Base-by-base conservation (phyloP, 768 basidiomycete genomes). In the Phaeotremella skinneri region DNA sequence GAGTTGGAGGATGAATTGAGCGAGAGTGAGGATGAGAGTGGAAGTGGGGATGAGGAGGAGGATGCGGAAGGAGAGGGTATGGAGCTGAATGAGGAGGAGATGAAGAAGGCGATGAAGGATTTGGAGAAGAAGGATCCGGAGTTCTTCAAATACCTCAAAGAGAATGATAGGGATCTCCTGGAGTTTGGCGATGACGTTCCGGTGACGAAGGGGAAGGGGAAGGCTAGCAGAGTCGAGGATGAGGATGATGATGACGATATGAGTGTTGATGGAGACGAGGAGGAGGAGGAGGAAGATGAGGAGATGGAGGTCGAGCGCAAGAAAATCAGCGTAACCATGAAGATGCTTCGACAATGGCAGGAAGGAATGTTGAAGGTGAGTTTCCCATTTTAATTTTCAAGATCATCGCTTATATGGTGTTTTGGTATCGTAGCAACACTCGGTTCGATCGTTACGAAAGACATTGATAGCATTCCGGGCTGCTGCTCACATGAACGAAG, bases 101-200 rank as follows among this genome's bases (percentile, higher is more conserved):
- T 97, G 80, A 79, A 91, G 59, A 77, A 85, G 45, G 89, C 94
- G 55, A 83, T 99, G 14, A 86, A 89, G 37, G 86, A 89, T 72
- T 83, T 99, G 32, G 90, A 90, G 1, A 88, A 94, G 78, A 91
- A 91, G 75, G 94, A 99, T 76, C 94, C 94, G n/a, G 94, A 96
- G 72, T 99, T 98, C 79, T 99, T 85, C 86, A 91, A 93, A 78
- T 99, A 93, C 74, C 82, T 99, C 1, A 87, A 93, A 79, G 90
- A 98, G 78, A 92, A 99, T 72, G 96, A 99, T 78, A 80, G 81
- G 58, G 92, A 91, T 55, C 80, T 98, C n/a, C 81, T 99, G 2
- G 82, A 90, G 3, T 98, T 98, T 72, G 80, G 85, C 39, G 79
- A 82, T 0, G 68, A 81, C 53, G 77, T 70, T 11, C 45, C 29